Base-by-base conservation (phyloP, 2,329 filamentous ascomycete species). In the Talaromyces sp. region DNA sequence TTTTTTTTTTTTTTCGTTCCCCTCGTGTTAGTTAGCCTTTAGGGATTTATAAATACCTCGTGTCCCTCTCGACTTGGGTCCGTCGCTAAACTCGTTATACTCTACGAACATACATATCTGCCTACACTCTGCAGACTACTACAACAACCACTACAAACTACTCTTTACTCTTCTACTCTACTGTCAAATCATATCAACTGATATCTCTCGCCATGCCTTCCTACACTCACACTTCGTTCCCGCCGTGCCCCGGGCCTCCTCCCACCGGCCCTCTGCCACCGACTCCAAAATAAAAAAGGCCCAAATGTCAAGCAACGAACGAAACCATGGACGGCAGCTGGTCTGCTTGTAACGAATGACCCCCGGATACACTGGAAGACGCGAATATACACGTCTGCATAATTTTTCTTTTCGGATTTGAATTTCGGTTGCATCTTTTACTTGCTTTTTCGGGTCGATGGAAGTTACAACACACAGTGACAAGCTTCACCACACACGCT, bases 201-300 rank as follows among this genome's bases (percentile, higher is more conserved):
- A 42, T 27, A 54, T 40, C 42, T 31, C 18, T 30, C 56, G 59
- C 12, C 27, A 62, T 62, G 61, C 61, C 61, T 59, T 62, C 61
- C 18, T 62, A 62, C 56, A 56, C 61, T 16, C 61, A 62, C 18
- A 40, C 31, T 27, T 59, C 61, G n/a, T 63, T 61, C 54, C 61
- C 61, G 40, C 61, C 61, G 8, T 63, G 61, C 58, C 61, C 61
- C 2, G 61, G 61, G 40, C 61, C 61, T 31, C 61, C 61, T 53
- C 61, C 61, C 9, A 63, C 57, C 34, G 61, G 61, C 42, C 61
- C 61, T 63, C 61, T 63, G 44, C 61, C 61, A 14, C 61, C 61
- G 18, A 63, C 61, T 9, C 61, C 61, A 47, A 63, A 63, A 58
- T 63, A 63, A 61, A 40, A 40, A 44, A n/a, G n/a, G 53, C 9